Conservation (phyloP, 768 basidiomycete species). For the Amanita thiersii region DNA sequence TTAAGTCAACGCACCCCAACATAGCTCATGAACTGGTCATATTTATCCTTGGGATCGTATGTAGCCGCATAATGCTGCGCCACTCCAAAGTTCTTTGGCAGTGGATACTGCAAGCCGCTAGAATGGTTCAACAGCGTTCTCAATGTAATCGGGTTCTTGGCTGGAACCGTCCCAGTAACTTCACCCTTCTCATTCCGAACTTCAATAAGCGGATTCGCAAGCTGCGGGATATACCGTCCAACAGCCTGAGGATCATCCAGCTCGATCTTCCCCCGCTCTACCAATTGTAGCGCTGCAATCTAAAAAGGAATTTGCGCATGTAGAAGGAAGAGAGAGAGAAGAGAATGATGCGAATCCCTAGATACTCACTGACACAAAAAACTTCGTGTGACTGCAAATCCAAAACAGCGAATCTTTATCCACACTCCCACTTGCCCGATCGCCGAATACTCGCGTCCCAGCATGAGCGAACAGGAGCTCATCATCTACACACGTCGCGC, state of each 20-base stretch:
- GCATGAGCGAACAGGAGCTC: constrained; percentile 17
- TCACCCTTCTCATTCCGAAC: constrained; percentile 8
- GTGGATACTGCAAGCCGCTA: constrained; percentile 18
- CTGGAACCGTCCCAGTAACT: constrained; percentile 7
- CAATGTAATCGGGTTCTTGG: constrained; percentile 13
- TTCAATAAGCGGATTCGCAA: constrained; percentile 20
- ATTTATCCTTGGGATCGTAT: constrained; percentile 14
- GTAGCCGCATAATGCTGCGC: constrained; percentile 5
- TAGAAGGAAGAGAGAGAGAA: neutral
- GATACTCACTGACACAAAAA: constrained; percentile 17
- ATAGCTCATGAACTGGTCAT: constrained; percentile 12
- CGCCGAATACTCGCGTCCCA: constrained; percentile 17
- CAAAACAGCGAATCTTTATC: constrained; percentile 20
- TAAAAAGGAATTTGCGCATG: too few relatives aligned
- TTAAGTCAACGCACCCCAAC: too few relatives aligned
- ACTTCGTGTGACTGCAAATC: constrained; percentile 27
- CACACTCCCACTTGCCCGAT: constrained; percentile 17
- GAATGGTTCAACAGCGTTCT: constrained; percentile 18
- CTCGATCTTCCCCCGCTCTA: constrained; percentile 22
- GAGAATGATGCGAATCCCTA: too few relatives aligned
- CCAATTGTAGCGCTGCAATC: constrained; percentile 25
- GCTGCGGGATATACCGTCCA: constrained; percentile 22
- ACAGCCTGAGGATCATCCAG: constrained; percentile 20
- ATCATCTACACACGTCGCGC: constrained; percentile 14
- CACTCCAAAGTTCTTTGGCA: too few relatives aligned